Percentiles rank a stretch among this genome's conserved stretches.
These are phyloP conservation scores for Saccharomyces hybrid DNA, from an alignment of 1,139 yeast genomes.

Conservation along the genomic window DNA sequence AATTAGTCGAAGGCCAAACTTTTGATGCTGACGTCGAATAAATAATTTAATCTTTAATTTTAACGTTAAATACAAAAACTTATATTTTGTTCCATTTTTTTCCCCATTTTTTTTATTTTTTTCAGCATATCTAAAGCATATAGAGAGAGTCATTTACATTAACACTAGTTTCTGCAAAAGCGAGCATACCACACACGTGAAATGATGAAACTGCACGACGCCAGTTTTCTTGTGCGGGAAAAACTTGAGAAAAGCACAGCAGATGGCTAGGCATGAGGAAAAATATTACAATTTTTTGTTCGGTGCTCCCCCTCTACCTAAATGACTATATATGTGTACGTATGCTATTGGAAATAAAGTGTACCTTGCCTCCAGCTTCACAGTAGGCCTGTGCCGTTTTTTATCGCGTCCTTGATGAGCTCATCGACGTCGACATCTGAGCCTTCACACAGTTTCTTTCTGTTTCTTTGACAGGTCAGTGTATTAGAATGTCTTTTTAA, in stretches of 20 bases:
- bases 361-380: slow-evolving; percentile 4
- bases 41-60: slow-evolving; percentile 13
- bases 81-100: neutral
- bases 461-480: slow-evolving; percentile 62
- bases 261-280: neutral
- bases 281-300: neutral
- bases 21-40: slow-evolving; percentile 78
- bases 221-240: neutral
- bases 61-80: neutral
- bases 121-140: neutral
- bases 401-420: slow-evolving; percentile 21
- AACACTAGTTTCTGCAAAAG: neutral
- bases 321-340: neutral
- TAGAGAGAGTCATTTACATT: neutral
- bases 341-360: neutral
- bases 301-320: too few species aligned
- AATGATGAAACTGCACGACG: neutral
- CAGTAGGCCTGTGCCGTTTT: slow-evolving; percentile 12
- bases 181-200: neutral
- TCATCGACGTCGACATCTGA: slow-evolving; percentile 26
- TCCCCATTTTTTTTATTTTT: neutral
- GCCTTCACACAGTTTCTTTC: slow-evolving; percentile 38
- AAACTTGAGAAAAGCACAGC: neutral
- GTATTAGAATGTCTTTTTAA: slow-evolving; percentile 67
- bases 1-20: slow-evolving; percentile 90